Conservation (phyloP, 495 filamentous ascomycete genomes). For the Trichoderma orchidacearum region DNA sequence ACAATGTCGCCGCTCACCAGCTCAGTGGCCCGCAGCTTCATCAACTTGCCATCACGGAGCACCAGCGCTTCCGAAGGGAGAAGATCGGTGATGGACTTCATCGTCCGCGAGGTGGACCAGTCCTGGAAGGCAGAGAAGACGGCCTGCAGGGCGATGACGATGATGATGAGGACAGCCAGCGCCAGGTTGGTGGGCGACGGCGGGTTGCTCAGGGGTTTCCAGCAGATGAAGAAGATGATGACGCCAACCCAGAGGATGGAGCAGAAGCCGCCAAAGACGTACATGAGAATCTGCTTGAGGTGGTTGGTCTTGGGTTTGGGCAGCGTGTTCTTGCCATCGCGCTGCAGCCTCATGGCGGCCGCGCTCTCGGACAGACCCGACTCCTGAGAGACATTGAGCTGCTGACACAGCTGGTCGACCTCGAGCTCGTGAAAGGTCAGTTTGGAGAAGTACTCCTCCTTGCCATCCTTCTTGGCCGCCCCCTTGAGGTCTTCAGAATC, state of each 20-base stretch:
- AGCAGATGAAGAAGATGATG: slow-evolving; percentile 23
- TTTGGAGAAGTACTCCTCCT: neutral
- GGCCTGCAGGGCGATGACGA: slow-evolving; percentile 21
- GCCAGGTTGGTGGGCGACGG: slow-evolving; percentile 18
- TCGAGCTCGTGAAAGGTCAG: neutral
- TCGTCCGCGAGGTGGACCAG: slow-evolving; percentile 19
- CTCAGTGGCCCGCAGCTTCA: neutral
- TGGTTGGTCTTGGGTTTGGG: slow-evolving; percentile 14
- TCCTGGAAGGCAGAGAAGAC: slow-evolving; percentile 23
- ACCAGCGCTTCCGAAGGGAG: slow-evolving; percentile 13
- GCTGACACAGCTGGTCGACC: neutral
- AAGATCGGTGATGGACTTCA: slow-evolving; percentile 20
- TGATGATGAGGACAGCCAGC: slow-evolving; percentile 20
- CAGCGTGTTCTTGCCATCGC: slow-evolving; percentile 15
- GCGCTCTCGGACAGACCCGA: neutral
- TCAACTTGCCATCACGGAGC: slow-evolving; percentile 5
- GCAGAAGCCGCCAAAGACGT: slow-evolving; percentile 25
- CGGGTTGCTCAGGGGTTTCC: slow-evolving; percentile 20
- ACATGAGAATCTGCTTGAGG: slow-evolving; percentile 13
- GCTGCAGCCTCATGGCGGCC: neutral
- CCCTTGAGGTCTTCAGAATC: neutral
- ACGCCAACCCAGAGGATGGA: slow-evolving; percentile 21
- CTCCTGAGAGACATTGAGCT: neutral
- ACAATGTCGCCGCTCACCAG: slow-evolving; percentile 4
- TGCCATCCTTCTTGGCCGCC: neutral